Evolutionary conservation across 192 early-diverging fungal species (phyloP), one percentile per base, ranked within the genome.

Genomic region (Linnemannia hyalina): DNA sequence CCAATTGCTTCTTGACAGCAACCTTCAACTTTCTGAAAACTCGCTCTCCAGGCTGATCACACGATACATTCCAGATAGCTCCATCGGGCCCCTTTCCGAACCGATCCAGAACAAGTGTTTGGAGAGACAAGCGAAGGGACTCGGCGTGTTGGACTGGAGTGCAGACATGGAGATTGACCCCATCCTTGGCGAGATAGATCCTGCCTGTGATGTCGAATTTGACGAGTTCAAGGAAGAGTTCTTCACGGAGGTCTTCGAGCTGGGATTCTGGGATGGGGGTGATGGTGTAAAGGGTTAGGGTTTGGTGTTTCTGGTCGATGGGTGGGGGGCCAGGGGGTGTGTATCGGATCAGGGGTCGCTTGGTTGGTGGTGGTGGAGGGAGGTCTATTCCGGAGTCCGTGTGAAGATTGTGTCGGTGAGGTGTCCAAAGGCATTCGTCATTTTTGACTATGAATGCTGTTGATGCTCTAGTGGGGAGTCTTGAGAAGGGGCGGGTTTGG

Each of bases 81-180:
- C 82, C 82, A 42, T 85, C 82, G 5, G 65, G 82, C 2, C 82
- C 82, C 15, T 57, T 74, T 0, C 82, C 82, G 10, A 76, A 85
- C 6, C 77, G 73, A 52, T 85, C 82, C 35, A 80, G 74, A 1
- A 85, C 82, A 71, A 90, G 70, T 2, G 80, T 35, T n/a, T 80
- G 29, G 23, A 85, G 52, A 15, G 68, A 65, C 0, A 83, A 74
- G 8, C 87, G 73, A 0, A 88, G 54, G 54, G 81, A 74, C 0
- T 71, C 26, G n/a, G 91, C 70, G 52, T 92, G 88, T 9, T 91
- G 81, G 16, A 82, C 65, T 22, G 95, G 95, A 42, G 92, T 89
- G 57, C 93, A 93, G 6, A 95, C 85, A 80, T 96, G 95, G 13
- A 94, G 93, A 77, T 96, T 96, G 84, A 96, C 92, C 3, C 95